Evolutionary conservation across 2,329 filamentous ascomycete genomes (phyloP).

Genomic region (Thyridium curvatum): DNA sequence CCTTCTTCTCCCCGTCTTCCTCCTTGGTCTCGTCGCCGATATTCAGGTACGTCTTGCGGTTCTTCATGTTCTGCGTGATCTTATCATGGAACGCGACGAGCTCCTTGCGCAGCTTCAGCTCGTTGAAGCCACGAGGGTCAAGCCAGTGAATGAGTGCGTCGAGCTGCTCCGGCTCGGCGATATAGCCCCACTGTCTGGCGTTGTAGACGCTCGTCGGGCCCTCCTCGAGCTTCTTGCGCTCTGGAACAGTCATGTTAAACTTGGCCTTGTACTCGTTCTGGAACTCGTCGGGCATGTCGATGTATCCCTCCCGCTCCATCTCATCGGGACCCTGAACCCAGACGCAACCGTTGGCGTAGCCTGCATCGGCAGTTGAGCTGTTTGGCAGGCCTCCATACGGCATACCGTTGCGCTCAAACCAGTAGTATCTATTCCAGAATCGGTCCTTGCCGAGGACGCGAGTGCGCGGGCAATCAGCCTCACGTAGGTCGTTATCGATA

Average conservation of each 20-base stretch:
- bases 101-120: constrained; percentile 83
- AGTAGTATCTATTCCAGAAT: constrained; percentile 98
- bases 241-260: constrained; percentile 76
- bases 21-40: constrained; percentile 30
- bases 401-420: constrained; percentile 99
- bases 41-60: constrained; percentile 66
- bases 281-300: constrained; percentile 66
- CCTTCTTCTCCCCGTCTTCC: constrained; percentile 27
- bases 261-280: constrained; percentile 69
- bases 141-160: constrained; percentile 82
- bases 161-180: constrained; percentile 71
- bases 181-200: constrained; percentile 85
- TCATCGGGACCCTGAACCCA: constrained; percentile 96
- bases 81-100: constrained; percentile 68
- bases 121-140: constrained; percentile 78
- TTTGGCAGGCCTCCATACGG: constrained; percentile 82
- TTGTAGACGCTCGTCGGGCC: constrained; percentile 70
- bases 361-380: constrained; percentile 80
- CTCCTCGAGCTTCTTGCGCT: constrained; percentile 83
- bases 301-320: constrained; percentile 78
- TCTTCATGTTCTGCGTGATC: constrained; percentile 75
- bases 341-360: constrained; percentile 88
- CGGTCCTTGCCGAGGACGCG: constrained; percentile 87
- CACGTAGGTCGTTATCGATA: constrained; percentile 86
- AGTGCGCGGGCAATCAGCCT: constrained; percentile 88